Evolutionary conservation across 257 asterid genomes (phyloP).

Genomic region (Phtheirospermum japonicum): DNA sequence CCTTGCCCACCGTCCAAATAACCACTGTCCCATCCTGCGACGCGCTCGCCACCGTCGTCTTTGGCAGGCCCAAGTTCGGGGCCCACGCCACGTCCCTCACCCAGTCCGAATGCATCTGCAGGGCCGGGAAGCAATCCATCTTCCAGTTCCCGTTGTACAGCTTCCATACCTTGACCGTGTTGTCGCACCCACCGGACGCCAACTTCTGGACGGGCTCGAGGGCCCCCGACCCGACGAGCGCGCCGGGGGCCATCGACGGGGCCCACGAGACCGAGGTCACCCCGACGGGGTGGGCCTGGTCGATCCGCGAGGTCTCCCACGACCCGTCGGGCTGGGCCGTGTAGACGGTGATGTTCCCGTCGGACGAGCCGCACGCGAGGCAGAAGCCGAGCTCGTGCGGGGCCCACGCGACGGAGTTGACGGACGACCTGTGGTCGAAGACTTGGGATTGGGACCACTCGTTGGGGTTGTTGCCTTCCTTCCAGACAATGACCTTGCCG

Average conservation of each 20-base stretch:
- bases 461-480: slow-evolving; percentile 49
- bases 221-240: slow-evolving; percentile 42
- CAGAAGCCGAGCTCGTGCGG: slow-evolving; percentile 69
- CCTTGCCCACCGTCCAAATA: slow-evolving; percentile 52
- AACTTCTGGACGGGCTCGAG: slow-evolving; percentile 56
- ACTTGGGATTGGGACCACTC: slow-evolving; percentile 61
- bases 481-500: slow-evolving; percentile 71
- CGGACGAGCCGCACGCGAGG: slow-evolving; percentile 74
- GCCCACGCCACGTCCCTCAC: slow-evolving; percentile 77
- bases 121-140: slow-evolving; percentile 68
- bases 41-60: slow-evolving; percentile 63
- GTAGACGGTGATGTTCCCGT: slow-evolving; percentile 62
- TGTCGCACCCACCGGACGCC: slow-evolving; percentile 72
- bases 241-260: slow-evolving; percentile 57
- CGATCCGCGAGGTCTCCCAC: slow-evolving; percentile 65
- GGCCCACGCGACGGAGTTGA: slow-evolving; percentile 72
- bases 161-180: slow-evolving; percentile 70
- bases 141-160: slow-evolving; percentile 54
- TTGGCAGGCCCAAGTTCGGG: slow-evolving; percentile 67
- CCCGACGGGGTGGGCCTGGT: slow-evolving; percentile 67
- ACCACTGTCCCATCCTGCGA: slow-evolving; percentile 62
- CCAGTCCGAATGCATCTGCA: slow-evolving; percentile 65
- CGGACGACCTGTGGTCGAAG: slow-evolving; percentile 64
- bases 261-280: slow-evolving; percentile 82
- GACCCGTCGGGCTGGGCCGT: slow-evolving; percentile 53